Conservation (phyloP, 2,329 filamentous ascomycete genomes). For the Fusarium chuoi region DNA sequence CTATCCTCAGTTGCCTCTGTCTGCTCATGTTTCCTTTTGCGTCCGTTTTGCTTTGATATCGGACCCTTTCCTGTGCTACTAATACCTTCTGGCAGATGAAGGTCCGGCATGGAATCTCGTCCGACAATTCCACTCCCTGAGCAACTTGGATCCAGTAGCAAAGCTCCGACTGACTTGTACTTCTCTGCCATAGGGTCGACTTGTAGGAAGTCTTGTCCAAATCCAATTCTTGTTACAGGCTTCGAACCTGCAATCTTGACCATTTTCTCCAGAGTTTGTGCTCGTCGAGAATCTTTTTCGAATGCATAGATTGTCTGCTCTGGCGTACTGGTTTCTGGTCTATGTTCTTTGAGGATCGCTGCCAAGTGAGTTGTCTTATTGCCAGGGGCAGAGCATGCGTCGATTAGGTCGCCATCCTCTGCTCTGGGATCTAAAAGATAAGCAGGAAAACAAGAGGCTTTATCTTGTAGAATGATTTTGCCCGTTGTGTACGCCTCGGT, state of each 20-base stretch:
- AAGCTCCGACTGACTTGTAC: slow-evolving; percentile 77
- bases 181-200: slow-evolving; percentile 71
- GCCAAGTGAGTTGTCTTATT: slow-evolving; percentile 98
- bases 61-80: slow-evolving; percentile 29
- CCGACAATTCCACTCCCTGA: slow-evolving; percentile 95
- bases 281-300: slow-evolving; percentile 78
- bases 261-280: slow-evolving; percentile 86
- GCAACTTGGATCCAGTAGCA: slow-evolving; percentile 93
- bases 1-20: slow-evolving; percentile 45
- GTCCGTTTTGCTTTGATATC: slow-evolving; percentile 41
- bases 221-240: slow-evolving; percentile 72
- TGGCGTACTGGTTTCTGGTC: slow-evolving; percentile 49
- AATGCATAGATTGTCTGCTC: slow-evolving; percentile 74
- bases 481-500: slow-evolving; percentile 79
- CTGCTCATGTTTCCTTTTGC: slow-evolving; percentile 60
- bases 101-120: slow-evolving; percentile 78
- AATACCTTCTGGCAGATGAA: slow-evolving; percentile 65
- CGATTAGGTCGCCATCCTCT: slow-evolving; percentile 81
- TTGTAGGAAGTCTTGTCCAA: slow-evolving; percentile 83
- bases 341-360: slow-evolving; percentile 69
- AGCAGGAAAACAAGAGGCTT: slow-evolving; percentile 96
- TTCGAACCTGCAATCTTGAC: slow-evolving; percentile 79
- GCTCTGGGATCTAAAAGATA: slow-evolving; percentile 79
- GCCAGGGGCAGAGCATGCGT: slow-evolving; percentile 92
- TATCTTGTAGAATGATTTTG: slow-evolving; percentile 90